phyloP scores from a whole-genome alignment of 2,329 filamentous ascomycete species.

The Clonostachys rosea region DNA sequence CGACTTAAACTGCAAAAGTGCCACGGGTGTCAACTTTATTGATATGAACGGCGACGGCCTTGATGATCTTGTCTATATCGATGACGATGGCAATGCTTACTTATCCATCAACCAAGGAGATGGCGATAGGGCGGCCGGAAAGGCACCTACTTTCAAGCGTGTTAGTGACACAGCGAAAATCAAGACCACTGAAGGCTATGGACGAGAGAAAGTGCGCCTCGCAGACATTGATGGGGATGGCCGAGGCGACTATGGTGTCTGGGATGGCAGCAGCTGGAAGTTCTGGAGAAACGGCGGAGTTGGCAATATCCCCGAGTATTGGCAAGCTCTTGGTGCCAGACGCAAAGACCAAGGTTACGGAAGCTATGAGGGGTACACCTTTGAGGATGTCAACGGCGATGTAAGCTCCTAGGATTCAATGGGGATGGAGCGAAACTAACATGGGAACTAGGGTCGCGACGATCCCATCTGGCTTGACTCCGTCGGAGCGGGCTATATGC shows the following conservation, averaged over 20 bases:
- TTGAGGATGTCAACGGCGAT: constrained; percentile 12
- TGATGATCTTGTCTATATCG: constrained; percentile 4
- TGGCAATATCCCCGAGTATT: constrained; percentile 13
- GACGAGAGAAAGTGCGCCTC: background rate
- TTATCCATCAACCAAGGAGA: constrained; percentile 4
- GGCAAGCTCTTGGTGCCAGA: constrained; percentile 19
- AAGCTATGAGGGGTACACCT: constrained; percentile 6
- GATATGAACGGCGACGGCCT: constrained; percentile 5
- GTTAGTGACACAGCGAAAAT: background rate
- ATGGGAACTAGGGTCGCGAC: no score
- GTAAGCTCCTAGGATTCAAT: background rate
- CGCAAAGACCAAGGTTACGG: background rate
- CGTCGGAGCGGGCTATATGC: no score
- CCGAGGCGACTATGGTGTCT: constrained; percentile 5
- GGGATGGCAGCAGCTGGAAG: constrained; percentile 1
- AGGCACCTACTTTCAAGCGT: constrained; percentile 1
- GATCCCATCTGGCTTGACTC: no score
- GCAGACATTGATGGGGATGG: constrained; percentile 8
- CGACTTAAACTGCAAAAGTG: background rate
- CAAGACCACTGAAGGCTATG: background rate
- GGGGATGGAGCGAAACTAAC: no score
- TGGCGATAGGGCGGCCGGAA: constrained; percentile 1
- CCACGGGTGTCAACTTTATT: constrained; percentile 1
- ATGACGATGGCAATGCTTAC: background rate
- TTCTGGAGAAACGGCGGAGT: constrained; percentile 5